Percentiles rank a stretch among this genome's conserved stretches.
Evolutionary conservation across 345 rosid species (phyloP).

Genomic region (Corchorus capsularis): DNA sequence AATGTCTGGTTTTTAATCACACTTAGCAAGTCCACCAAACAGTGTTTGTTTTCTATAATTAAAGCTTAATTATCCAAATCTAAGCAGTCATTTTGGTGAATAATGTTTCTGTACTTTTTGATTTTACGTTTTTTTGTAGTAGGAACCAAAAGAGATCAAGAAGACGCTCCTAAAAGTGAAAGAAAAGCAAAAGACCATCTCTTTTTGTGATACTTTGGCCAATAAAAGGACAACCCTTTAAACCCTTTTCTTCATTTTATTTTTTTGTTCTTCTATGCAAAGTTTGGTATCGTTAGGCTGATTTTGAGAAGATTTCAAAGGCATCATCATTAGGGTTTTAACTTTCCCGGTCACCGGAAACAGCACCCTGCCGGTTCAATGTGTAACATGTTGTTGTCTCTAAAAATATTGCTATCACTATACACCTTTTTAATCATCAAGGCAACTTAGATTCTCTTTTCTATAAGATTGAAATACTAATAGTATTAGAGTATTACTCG

Average conservation of each 20-base stretch:
- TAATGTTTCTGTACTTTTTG: conserved; percentile 19
- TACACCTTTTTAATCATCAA: neutral
- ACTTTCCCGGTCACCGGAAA: conserved; percentile 21
- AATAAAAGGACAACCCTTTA: conserved; percentile 27
- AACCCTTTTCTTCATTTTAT: neutral
- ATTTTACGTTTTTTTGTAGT: conserved; percentile 1
- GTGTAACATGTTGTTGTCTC: conserved; percentile 17
- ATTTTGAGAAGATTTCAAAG: conserved; percentile 39
- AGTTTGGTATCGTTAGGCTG: conserved; percentile 27
- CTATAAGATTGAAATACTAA: too few relatives aligned
- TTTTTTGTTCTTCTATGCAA: neutral
- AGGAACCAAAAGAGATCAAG: conserved; percentile 17
- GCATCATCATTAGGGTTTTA: conserved; percentile 23
- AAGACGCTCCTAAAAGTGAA: conserved; percentile 40
- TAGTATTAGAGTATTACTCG: too few relatives aligned
- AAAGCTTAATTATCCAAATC: conserved; percentile 22
- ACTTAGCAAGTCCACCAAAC: neutral
- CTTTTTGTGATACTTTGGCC: conserved; percentile 38
- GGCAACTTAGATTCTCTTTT: neutral
- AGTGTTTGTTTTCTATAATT: conserved; percentile 2
- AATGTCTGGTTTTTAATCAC: neutral
- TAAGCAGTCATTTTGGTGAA: conserved; percentile 22
- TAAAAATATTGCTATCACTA: neutral
- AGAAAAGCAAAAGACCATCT: conserved; percentile 32
- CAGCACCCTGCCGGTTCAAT: neutral